A percentile compares a stretch with the other conserved stretches of the same genome.
These are phyloP conservation scores for Epicoccum nigrum DNA, from an alignment of 2,329 filamentous ascomycete genomes.

Conservation along the genomic window DNA sequence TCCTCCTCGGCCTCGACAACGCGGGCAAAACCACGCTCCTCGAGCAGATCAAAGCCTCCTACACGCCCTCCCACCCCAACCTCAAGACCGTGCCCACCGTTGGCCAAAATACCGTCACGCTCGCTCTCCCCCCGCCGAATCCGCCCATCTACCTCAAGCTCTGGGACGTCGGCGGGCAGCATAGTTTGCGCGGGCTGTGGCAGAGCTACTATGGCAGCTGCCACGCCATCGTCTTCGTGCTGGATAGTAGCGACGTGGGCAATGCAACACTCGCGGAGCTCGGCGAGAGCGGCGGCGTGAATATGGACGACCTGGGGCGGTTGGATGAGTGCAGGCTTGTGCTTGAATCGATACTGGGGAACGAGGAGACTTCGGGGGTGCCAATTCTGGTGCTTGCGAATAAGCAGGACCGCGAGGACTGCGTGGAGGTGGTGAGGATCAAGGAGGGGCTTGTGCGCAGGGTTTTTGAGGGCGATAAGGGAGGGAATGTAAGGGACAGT, in stretches of 20 bases:
- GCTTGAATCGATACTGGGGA: conserved; percentile 85
- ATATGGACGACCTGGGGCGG: conserved; percentile 55
- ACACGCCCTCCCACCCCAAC: conserved; percentile 70
- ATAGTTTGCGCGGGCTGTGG: conserved; percentile 88
- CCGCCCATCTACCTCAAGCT: conserved; percentile 97
- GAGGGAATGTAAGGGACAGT: conserved; percentile 83
- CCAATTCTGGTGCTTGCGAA: conserved; percentile 92
- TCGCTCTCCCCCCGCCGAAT: conserved; percentile 65
- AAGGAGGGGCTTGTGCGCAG: conserved; percentile 96
- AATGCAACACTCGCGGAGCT: conserved; percentile 72
- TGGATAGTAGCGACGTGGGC: conserved; percentile 92
- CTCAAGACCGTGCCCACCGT: conserved; percentile 93
- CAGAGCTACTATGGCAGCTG: conserved; percentile 91
- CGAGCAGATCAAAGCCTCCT: conserved; percentile 92
- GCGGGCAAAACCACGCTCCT: conserved; percentile 98
- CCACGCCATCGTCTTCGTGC: conserved; percentile 97
- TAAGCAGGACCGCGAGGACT: conserved; percentile 97
- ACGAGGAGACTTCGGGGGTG: conserved; percentile 87
- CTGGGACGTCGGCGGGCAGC: conserved; percentile 96
- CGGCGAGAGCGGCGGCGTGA: conserved; percentile 27
- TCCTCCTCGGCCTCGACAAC: conserved; percentile 96
- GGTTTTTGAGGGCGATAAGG: conserved; percentile 94
- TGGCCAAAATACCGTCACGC: conserved; percentile 93
- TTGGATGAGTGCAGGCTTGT: conserved; percentile 89
- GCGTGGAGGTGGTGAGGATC: conserved; percentile 94